Conservation (phyloP, 2,329 filamentous ascomycete genomes). For the Davidsoniella eucalypti region DNA sequence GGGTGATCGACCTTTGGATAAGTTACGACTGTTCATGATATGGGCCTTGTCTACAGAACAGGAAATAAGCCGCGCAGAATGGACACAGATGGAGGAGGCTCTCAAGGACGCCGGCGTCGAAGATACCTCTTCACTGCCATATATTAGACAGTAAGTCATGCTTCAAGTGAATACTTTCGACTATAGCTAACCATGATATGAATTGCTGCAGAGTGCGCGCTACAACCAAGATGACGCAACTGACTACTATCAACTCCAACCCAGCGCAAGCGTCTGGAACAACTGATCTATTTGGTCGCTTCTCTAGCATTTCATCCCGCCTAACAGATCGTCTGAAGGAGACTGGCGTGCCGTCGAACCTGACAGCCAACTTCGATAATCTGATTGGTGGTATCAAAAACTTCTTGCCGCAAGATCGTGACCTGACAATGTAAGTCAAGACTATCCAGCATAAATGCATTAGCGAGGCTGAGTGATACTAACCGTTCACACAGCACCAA, state of each 20-base stretch:
- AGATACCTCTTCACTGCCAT: constrained; percentile 63
- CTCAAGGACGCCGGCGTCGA: constrained; percentile 53
- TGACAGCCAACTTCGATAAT: constrained; percentile 73
- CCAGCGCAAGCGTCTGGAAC: constrained; percentile 38
- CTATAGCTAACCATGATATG: constrained; percentile 2
- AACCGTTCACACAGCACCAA: constrained; percentile 41
- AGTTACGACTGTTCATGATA: constrained; percentile 86
- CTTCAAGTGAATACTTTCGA: neutral
- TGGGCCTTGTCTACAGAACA: constrained; percentile 93
- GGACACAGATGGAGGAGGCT: constrained; percentile 73
- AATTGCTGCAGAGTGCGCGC: constrained; percentile 52
- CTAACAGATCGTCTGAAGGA: constrained; percentile 91
- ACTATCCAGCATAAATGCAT: neutral
- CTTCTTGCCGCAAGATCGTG: constrained; percentile 88
- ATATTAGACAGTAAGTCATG: constrained; percentile 59
- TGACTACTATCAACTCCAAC: constrained; percentile 68
- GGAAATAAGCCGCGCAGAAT: constrained; percentile 66
- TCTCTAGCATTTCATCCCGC: constrained; percentile 79
- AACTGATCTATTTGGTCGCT: constrained; percentile 77
- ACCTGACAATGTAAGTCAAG: constrained; percentile 51
- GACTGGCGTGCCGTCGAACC: constrained; percentile 53
- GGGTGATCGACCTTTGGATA: constrained; percentile 71
- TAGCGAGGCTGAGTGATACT: neutral
- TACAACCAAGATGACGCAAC: constrained; percentile 95
- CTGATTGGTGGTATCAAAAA: constrained; percentile 95